Base-by-base conservation (phyloP, 192 early-diverging fungal genomes). In the Rhizoclosmatium globosum region DNA sequence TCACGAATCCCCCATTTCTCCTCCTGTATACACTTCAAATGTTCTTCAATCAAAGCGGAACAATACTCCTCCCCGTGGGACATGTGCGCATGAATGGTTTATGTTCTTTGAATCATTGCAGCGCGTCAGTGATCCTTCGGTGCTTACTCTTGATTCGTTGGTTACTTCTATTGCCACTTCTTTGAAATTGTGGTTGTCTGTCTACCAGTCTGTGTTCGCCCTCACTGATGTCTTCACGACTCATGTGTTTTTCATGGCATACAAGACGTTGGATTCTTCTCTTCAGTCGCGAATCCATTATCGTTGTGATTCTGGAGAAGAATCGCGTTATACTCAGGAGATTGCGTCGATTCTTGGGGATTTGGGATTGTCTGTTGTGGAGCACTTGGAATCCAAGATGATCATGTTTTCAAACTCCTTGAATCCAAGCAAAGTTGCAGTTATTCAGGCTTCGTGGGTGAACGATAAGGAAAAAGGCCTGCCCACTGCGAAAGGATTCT, bases 41-140 rank as follows among this genome's bases (percentile, higher is more conserved):
- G 74, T 75, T 9, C 46, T 65, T 39, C 60, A 44, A 1, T 61
- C 74, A 13, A 31, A 47, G 46, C 7, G 46, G 43, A 17, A 47
- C 2, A 31, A 31, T 11, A n/a, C 4, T 17, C 19, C 38, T 11
- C 74, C 74, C 9, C 19, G 38, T 19, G 74, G 74, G 23, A 75
- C 74, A 42, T 75, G 74, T 60, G 74, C 74, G 2, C 74, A 75
- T 43, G 74, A 75, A 48, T 75, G 74, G 74, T 75, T 75, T 44
- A 75, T 75, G 74, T 75, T 75, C 44, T 65, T 42, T 44, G 74
- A 75, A 64, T 58, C 74, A 13, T 13, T 6, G 7, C 11, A 9
- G 21, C 74, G 74, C 21, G 13, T 15, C 2, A 11, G 13, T 2
- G 43, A 68, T 6, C n/a, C 43, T 17, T 7, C 3, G 7, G 21